These are phyloP conservation scores for Aeschynomene evenia DNA, from an alignment of 306 rosid genomes.

Conservation along the genomic window DNA sequence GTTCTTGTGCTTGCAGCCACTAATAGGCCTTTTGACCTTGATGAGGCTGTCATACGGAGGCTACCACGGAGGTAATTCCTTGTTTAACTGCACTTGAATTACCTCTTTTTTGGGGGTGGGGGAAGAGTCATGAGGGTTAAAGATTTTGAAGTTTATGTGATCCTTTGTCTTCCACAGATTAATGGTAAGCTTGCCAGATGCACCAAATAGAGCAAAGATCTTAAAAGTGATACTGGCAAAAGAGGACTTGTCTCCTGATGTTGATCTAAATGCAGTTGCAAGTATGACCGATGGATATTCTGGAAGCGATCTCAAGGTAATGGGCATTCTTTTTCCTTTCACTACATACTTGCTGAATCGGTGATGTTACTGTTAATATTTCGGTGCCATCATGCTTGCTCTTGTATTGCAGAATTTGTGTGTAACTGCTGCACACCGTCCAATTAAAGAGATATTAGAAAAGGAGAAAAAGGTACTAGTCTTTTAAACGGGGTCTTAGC, in stretches of 20 bases:
- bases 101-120: background rate
- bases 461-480: conserved; percentile 82
- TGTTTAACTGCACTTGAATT: conserved; percentile 22
- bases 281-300: conserved; percentile 98
- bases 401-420: conserved; percentile 76
- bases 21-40: conserved; percentile 83
- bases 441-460: conserved; percentile 93
- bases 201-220: conserved; percentile 90
- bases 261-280: conserved; percentile 83
- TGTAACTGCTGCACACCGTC: conserved; percentile 95
- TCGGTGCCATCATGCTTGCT: conserved; percentile 23
- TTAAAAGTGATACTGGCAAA: conserved; percentile 88
- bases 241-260: conserved; percentile 79
- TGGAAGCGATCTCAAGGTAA: conserved; percentile 66
- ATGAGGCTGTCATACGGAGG: conserved; percentile 90
- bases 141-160: conserved; percentile 9
- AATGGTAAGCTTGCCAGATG: conserved; percentile 99
- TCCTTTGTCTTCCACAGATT: conserved; percentile 58
- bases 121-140: too few relatives aligned
- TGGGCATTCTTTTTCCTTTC: background rate
- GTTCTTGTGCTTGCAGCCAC: conserved; percentile 83
- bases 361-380: background rate
- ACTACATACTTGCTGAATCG: background rate
- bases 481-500: conserved; percentile 8
- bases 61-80: conserved; percentile 80